Conservation (phyloP, 148 eudicot genomes). For the Amaranthus palmeri region DNA sequence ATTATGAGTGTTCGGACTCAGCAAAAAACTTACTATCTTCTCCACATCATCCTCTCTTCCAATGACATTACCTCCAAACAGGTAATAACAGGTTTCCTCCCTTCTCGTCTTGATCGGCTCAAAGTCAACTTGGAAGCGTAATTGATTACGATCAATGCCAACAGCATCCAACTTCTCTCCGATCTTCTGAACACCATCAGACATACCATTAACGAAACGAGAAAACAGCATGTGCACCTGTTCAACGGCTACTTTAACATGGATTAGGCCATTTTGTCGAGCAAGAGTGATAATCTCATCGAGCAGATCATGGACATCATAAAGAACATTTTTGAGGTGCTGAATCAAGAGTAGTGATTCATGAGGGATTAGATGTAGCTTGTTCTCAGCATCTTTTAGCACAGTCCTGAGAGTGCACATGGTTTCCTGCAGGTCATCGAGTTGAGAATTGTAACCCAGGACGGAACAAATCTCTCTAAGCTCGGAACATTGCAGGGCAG, state of each 20-base stretch:
- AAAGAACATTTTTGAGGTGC: slow-evolving; percentile 15
- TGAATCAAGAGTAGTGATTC: background rate
- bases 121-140: background rate
- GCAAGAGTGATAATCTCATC: slow-evolving; percentile 13
- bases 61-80: background rate
- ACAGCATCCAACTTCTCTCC: background rate
- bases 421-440: slow-evolving; percentile 5
- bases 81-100: slow-evolving; percentile 1
- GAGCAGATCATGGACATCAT: slow-evolving; percentile 20
- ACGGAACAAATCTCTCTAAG: background rate
- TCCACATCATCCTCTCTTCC: slow-evolving; percentile 18
- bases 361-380: background rate
- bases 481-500: too few species aligned
- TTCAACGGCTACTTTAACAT: background rate
- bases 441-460: background rate
- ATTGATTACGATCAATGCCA: background rate
- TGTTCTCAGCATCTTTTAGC: slow-evolving; percentile 13
- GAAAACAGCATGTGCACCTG: slow-evolving; percentile 6
- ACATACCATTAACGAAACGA: background rate
- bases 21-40: background rate
- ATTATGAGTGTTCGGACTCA: background rate
- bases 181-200: background rate
- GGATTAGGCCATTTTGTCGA: too few species aligned
- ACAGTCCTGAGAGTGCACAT: background rate
- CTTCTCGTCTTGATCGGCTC: slow-evolving; percentile 1